Evolutionary conservation across 305 asterid genomes (phyloP), one percentile per base, ranked within the genome.

Genomic region (Euphrasia arctica): DNA sequence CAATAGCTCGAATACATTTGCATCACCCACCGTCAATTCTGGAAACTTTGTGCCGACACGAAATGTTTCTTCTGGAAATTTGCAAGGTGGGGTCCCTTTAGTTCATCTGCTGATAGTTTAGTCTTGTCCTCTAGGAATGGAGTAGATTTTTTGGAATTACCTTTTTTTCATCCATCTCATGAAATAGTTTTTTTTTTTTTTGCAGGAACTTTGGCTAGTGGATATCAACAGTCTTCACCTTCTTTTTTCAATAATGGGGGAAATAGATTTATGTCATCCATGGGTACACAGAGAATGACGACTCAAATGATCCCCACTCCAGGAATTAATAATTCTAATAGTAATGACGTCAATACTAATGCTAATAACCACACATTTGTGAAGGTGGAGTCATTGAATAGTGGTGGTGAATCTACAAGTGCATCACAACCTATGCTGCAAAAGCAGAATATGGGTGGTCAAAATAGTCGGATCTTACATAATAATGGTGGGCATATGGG

Each of bases 301-400:
- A 80, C 91, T 79, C 97, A 88, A 80, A 93, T 90, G 97, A 93
- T 93, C 48, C 96, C 99, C 10, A 88, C 97, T 62, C 96, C 97
- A 77, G 99, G 99, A 72, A 80, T 88, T 52, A 82, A 76, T 74
- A 82, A 73, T 77, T 54, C 85, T 29, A 76, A 39, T 67, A 78
- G 63, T 68, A 82, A 76, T 66, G 83, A 73, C 41, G 60, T 74
- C 48, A 82, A 82, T 73, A 83, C 64, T 64, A 73, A 63, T 68
- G 70, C 64, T 72, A 82, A 70, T 67, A 78, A 72, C 74, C 83
- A 75, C 69, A 71, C 81, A 47, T 68, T 79, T 77, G 72, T 77
- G 82, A 86, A 79, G 65, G 64, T 79, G 77, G 95, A 85, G 50
- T 68, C 89, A 39, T 39, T 39, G 43, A 39, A 7, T 39, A 39